Evolutionary conservation across 148 eudicot genomes (phyloP), one percentile per base, ranked within the genome.

Genomic region (Chenopodium quinoa): DNA sequence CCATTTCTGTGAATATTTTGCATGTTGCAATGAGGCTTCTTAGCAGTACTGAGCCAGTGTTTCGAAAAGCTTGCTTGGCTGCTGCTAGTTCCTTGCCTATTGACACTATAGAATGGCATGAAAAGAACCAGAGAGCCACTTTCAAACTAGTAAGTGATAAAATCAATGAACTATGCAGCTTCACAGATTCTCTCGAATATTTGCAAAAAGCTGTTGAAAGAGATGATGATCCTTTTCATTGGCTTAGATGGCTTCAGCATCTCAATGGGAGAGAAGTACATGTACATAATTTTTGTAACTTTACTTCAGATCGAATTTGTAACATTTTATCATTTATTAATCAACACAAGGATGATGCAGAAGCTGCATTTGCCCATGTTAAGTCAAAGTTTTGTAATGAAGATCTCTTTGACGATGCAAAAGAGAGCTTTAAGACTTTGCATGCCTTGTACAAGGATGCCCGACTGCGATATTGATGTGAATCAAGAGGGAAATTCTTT

Each of bases 41-140:
- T 77, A 90, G 92, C 71, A 75, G 78, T 69, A 54, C 75, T 66
- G 90, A 91, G 82, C 78, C 92, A 69, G 60, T 77, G 6, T 90
- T 89, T 69, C 92, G 92, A 40, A 93, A 91, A 88, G 98, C 97
- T 73, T 94, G 97, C 83, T 87, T 90, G 83, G 90, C 87, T 75
- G 97, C 93, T 86, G 88, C 97, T 78, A 75, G 60, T 72, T 86
- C 89, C 78, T 87, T 85, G 54, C 84, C 84, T 23, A 67, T 85
- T 32, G 87, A 81, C 73, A 79, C 86, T 40, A 72, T 84, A 29
- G 80, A 71, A 63, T 80, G 88, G 88, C 86, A 89, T 73, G 78
- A 84, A 70, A 65, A 70, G 25, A 88, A 87, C 75, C 92, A 91
- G 85, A 89, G 75, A 76, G 63, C 76, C 56, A 80, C 75, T 83